Evolutionary conservation across 441 rosid genomes (phyloP).

Genomic region (Pelargonium myrrhifolium): DNA sequence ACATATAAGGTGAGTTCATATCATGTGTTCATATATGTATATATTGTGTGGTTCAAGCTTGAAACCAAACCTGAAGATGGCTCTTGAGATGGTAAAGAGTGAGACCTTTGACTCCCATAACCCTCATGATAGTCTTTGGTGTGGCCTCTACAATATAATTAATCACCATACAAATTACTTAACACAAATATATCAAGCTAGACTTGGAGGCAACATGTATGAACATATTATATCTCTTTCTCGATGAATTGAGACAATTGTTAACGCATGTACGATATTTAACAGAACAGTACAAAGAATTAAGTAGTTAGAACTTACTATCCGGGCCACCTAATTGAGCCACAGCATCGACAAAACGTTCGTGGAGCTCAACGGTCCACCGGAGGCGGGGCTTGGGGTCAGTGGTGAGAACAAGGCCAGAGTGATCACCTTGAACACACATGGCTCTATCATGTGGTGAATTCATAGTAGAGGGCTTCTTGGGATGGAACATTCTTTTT

Average conservation of each 20-base stretch:
- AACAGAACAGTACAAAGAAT: too few relatives aligned
- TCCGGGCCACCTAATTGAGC: slow-evolving; percentile 99
- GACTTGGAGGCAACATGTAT: too few relatives aligned
- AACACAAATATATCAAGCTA: too few relatives aligned
- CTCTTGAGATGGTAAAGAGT: slow-evolving; percentile 99
- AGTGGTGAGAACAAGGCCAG: slow-evolving; percentile 96
- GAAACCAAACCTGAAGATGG: slow-evolving; percentile 85
- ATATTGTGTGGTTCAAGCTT: neutral
- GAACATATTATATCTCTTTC: too few relatives aligned
- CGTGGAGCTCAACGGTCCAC: slow-evolving; percentile 98
- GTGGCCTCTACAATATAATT: slow-evolving; percentile 76
- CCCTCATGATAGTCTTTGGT: slow-evolving; percentile 99
- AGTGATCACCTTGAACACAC: slow-evolving; percentile 88
- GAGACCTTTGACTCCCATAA: slow-evolving; percentile 99
- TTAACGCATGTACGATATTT: too few relatives aligned
- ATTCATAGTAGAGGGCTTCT: slow-evolving; percentile 88
- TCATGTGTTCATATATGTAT: neutral
- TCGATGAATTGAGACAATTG: too few relatives aligned
- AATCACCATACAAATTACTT: neutral
- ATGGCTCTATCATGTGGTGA: slow-evolving; percentile 69
- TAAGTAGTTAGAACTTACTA: slow-evolving; percentile 34
- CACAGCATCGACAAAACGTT: slow-evolving; percentile 98
- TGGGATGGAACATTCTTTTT: slow-evolving; percentile 83
- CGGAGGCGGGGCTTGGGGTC: slow-evolving; percentile 99
- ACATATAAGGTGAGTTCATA: too few relatives aligned